Percentiles rank a stretch among this genome's conserved stretches.
Conservation (phyloP, 805 yeast genomes). For the Candida golubevii region DNA sequence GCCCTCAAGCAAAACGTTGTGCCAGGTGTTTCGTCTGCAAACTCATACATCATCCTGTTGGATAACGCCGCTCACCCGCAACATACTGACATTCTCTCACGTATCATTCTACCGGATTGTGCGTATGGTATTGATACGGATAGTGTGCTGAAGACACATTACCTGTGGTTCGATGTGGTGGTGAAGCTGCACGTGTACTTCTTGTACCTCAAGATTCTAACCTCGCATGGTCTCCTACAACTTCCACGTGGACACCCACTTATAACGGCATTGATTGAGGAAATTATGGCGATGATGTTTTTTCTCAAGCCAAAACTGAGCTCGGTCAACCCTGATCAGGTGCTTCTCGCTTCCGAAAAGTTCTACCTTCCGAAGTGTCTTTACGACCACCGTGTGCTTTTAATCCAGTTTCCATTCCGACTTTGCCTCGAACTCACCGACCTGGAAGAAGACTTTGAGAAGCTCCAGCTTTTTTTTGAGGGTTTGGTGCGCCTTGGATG, state of each 20-base stretch:
- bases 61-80: constrained; percentile 17
- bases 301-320: constrained; percentile 14
- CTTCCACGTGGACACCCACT: constrained; percentile 21
- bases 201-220: constrained; percentile 22
- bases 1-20: constrained; percentile 15
- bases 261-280: constrained; percentile 16
- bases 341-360: constrained; percentile 15
- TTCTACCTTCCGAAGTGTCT: constrained; percentile 19
- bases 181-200: constrained; percentile 21
- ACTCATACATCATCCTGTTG: constrained; percentile 8
- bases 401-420: constrained; percentile 23
- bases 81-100: constrained; percentile 5
- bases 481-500: constrained; percentile 24
- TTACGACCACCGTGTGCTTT: constrained; percentile 22
- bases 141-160: constrained; percentile 6
- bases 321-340: constrained; percentile 7
- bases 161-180: constrained; percentile 25
- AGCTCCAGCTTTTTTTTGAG: constrained; percentile 20
- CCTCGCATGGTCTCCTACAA: constrained; percentile 20
- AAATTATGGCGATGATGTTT: constrained; percentile 17
- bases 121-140: constrained; percentile 16
- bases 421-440: constrained; percentile 17
- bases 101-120: constrained; percentile 12
- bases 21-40: constrained; percentile 10
- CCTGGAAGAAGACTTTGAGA: constrained; percentile 20